Evolutionary conservation across 257 asterid species (phyloP), one percentile per base, ranked within the genome.

Genomic region (Sherardia arvensis): DNA sequence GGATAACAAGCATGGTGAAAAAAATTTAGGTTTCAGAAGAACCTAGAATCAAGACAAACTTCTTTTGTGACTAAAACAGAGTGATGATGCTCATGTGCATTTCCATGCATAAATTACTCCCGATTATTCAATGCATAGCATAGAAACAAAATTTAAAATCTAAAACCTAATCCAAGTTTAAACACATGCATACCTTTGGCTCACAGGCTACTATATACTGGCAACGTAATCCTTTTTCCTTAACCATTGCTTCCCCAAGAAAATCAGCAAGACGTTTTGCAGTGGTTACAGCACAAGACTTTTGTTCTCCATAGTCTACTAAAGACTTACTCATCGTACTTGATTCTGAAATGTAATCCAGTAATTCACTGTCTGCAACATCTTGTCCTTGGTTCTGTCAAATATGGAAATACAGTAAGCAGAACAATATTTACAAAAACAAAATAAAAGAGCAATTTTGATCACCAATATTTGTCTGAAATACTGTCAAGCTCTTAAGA

Each of bases 311-410:
- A 74, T 92, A 92, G 49, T 92, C 99, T 53, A 90, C 91, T 61
- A 92, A 80, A 49, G 99, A 92, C 83, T 89, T 92, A 86, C 99
- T 92, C 99, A 92, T 92, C 63, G 99, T 92, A 82, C 99, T 92
- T 53, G 99, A 92, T 83, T 92, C 99, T 43, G 99, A 92, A 74
- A 92, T 92, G 76, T 85, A 92, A 69, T 84, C 89, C 58, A 92
- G 96, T 73, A 92, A 80, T 78, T 92, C 99, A 71, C 93, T 85
- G 68, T 92, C 97, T 17, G 95, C 95, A 71, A 92, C 71, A 68
- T 92, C 99, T 77, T 80, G 83, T 40, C 99, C 99, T 81, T 85
- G 94, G 77, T 76, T 92, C 99, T 92, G 91, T 69, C 73, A 67
- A 73, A 67, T 76, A 47, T n/a, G 65, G n/a, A n/a, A 32, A 56